These are phyloP conservation scores for Talaromyces verruculosus DNA, from an alignment of 2,329 filamentous ascomycete species.

Conservation along the genomic window DNA sequence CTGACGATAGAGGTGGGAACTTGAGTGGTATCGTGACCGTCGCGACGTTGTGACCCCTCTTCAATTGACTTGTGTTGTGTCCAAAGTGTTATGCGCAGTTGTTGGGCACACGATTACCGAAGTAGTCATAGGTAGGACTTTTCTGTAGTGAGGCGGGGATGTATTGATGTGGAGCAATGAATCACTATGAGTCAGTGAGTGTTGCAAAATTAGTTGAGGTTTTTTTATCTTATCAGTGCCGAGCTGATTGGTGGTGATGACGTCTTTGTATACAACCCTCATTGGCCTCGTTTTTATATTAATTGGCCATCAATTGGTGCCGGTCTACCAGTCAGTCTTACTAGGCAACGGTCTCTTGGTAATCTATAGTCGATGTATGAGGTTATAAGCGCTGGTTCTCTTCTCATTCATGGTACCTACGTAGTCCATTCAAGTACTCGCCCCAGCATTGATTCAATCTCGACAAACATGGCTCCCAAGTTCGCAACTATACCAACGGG, in stretches of 20 bases:
- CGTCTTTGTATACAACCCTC: constrained; percentile 5
- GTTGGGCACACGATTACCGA: neutral
- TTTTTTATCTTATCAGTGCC: constrained; percentile 15
- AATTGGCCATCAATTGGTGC: neutral
- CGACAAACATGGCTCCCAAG: constrained; percentile 27
- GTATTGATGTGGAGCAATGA: neutral
- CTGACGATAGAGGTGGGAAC: no score
- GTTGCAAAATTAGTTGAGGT: neutral
- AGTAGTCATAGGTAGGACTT: no score
- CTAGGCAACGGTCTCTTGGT: neutral
- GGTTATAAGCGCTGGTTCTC: neutral
- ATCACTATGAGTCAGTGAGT: neutral
- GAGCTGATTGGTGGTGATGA: constrained; percentile 12
- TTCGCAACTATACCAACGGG: constrained; percentile 37
- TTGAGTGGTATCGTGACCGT: neutral
- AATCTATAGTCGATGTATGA: neutral
- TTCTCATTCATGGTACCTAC: neutral
- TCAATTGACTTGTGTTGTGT: neutral
- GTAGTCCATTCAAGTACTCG: neutral
- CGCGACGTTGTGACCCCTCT: neutral
- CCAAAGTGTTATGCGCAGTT: neutral
- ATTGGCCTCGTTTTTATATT: neutral
- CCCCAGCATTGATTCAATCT: neutral
- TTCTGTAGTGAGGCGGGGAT: neutral
- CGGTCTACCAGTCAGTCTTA: neutral